Percentiles rank a stretch among this genome's conserved stretches.
Evolutionary conservation across 306 rosid genomes (phyloP).

Genomic region (Alnus glutinosa): DNA sequence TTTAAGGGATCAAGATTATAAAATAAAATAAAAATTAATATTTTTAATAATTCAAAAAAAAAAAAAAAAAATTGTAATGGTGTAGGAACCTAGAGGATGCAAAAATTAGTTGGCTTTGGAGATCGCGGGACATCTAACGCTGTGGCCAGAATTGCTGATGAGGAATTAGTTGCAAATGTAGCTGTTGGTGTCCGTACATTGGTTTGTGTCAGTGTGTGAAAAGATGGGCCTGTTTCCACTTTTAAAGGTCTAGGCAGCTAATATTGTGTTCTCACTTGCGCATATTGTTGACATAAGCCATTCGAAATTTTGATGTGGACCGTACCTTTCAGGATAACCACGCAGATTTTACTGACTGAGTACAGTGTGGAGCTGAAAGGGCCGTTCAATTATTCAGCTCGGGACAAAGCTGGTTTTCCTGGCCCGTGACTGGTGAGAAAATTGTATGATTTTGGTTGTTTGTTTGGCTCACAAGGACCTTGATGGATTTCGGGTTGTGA

Average conservation of each 20-base stretch:
- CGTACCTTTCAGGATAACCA: slow-evolving; percentile 15
- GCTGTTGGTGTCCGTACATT: slow-evolving; percentile 86
- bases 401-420: slow-evolving; percentile 86
- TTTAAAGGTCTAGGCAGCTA: slow-evolving; percentile 65
- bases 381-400: slow-evolving; percentile 86
- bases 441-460: not conserved
- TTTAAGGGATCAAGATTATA: too few relatives aligned
- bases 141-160: slow-evolving; percentile 88
- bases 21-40: too few relatives aligned
- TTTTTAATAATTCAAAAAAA: too few relatives aligned
- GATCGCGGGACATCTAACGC: slow-evolving; percentile 72
- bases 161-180: slow-evolving; percentile 87
- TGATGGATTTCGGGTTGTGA: not conserved
- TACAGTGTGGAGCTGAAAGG: slow-evolving; percentile 81
- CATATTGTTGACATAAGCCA: slow-evolving; percentile 8
- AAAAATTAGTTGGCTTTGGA: slow-evolving; percentile 86
- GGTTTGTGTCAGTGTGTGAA: slow-evolving; percentile 76
- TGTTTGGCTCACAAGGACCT: slow-evolving; percentile 1
- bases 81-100: slow-evolving; percentile 94
- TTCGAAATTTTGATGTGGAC: slow-evolving; percentile 16
- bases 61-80: slow-evolving; percentile 7
- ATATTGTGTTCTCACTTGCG: slow-evolving; percentile 8
- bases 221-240: slow-evolving; percentile 59
- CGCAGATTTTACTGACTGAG: slow-evolving; percentile 76
- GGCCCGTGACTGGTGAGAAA: slow-evolving; percentile 79